These are phyloP conservation scores for Neofusicoccum kwambonambiense DNA, from an alignment of 2,329 filamentous ascomycete genomes.

Conservation along the genomic window DNA sequence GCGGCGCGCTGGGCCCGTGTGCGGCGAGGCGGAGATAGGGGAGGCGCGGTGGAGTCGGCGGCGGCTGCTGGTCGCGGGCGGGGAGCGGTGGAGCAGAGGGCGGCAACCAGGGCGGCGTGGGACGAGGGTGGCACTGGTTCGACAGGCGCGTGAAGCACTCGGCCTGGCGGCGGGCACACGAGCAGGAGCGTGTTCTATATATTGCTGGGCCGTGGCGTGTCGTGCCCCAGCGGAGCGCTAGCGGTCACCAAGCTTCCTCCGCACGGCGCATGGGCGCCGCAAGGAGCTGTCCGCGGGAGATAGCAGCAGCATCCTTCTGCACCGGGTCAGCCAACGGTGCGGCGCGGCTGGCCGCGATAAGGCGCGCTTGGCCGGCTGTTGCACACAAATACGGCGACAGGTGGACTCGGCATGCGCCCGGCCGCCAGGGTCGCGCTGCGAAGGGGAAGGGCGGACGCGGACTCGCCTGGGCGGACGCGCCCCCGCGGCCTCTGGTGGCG, in stretches of 20 bases:
- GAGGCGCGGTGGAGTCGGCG: background rate
- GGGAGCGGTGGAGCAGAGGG: background rate
- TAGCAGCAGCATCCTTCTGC: background rate
- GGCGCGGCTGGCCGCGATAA: background rate
- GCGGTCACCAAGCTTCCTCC: constrained; percentile 5
- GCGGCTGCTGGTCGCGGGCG: background rate
- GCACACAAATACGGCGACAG: background rate
- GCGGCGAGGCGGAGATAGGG: constrained; percentile 1
- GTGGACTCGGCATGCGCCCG: background rate
- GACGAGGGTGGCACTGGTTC: background rate
- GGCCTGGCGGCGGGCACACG: background rate
- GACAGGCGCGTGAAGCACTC: background rate
- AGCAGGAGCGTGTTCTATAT: constrained; percentile 14
- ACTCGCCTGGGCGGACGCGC: background rate
- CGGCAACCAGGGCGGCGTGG: background rate
- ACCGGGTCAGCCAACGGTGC: background rate
- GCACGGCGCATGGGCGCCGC: constrained; percentile 5
- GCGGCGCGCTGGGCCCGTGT: background rate
- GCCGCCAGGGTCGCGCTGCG: background rate
- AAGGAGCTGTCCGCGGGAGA: constrained; percentile 5
- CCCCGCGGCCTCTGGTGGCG: background rate
- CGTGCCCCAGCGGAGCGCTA: constrained; percentile 5
- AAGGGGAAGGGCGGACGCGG: too few relatives aligned
- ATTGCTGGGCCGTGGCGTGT: constrained; percentile 9
- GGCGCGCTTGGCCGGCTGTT: too few relatives aligned